Evolutionary conservation across 768 basidiomycete genomes (phyloP).

Genomic region (Rhodotorula toruloides): DNA sequence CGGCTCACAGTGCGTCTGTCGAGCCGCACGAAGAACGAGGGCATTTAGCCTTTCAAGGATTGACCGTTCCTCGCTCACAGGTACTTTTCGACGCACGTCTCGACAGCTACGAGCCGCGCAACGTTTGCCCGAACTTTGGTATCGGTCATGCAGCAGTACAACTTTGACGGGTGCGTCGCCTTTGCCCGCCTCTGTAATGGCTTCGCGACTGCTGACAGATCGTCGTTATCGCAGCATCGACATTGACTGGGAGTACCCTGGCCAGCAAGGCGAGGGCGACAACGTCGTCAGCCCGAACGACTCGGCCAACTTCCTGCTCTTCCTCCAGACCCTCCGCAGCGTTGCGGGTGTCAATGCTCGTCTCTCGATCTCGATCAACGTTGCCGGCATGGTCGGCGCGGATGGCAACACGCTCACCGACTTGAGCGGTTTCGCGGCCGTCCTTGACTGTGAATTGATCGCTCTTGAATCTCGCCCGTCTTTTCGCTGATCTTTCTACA

Average conservation of each 20-base stretch:
- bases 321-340: constrained; percentile 28
- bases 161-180: constrained; percentile 48
- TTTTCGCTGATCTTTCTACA: background rate
- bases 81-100: constrained; percentile 62
- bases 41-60: background rate
- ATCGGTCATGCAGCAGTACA: constrained; percentile 53
- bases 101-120: constrained; percentile 57
- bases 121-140: constrained; percentile 61
- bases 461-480: background rate
- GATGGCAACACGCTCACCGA: constrained; percentile 3
- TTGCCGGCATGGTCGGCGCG: constrained; percentile 7
- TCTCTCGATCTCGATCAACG: constrained; percentile 3
- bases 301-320: constrained; percentile 23
- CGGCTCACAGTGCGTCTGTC: constrained; percentile 49
- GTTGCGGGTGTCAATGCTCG: constrained; percentile 20
- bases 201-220: no score
- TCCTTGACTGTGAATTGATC: constrained; percentile 11
- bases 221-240: constrained; percentile 5
- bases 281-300: constrained; percentile 19
- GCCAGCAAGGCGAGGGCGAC: background rate
- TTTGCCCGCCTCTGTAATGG: background rate
- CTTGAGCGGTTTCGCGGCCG: constrained; percentile 6
- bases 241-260: constrained; percentile 29
- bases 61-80: background rate
- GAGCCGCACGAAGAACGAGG: background rate